Percentiles rank a stretch among this genome's conserved stretches.
These are phyloP conservation scores for Taiozyma sp. DNA, from an alignment of 1,139 yeast genomes.

Conservation along the genomic window DNA sequence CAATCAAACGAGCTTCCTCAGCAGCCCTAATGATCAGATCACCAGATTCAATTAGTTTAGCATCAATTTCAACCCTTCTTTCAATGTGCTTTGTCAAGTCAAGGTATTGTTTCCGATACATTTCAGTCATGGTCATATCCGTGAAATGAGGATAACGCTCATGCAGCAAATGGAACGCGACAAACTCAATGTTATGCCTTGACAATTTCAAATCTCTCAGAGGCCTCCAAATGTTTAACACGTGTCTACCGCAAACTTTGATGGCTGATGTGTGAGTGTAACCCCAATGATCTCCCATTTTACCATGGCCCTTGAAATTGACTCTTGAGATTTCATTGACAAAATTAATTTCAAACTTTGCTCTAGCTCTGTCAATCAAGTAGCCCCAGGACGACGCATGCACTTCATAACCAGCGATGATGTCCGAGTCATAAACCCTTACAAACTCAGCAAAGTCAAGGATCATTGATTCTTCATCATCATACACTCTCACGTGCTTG, in stretches of 20 bases:
- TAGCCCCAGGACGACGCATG: conserved; percentile 89
- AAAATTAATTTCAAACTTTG: conserved; percentile 47
- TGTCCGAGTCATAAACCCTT: conserved; percentile 75
- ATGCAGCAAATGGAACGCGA: conserved; percentile 64
- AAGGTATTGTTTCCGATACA: conserved; percentile 38
- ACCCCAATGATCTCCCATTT: conserved; percentile 76
- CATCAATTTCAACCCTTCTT: conserved; percentile 42
- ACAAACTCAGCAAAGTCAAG: conserved; percentile 52
- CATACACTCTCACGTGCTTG: conserved; percentile 8
- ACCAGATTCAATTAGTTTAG: conserved; percentile 51
- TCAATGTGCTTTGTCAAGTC: conserved; percentile 49
- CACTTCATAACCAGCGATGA: conserved; percentile 81
- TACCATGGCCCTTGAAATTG: conserved; percentile 41
- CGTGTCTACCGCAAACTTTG: conserved; percentile 71
- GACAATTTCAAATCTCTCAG: conserved; percentile 54
- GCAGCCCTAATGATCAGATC: conserved; percentile 70
- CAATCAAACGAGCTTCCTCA: conserved; percentile 83
- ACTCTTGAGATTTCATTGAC: conserved; percentile 49
- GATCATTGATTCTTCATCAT: conserved; percentile 53
- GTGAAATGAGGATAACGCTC: conserved; percentile 61
- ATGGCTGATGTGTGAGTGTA: conserved; percentile 72
- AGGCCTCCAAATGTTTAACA: conserved; percentile 80
- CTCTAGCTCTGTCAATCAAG: conserved; percentile 58
- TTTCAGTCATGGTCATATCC: conserved; percentile 42
- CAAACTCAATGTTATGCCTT: conserved; percentile 74